Base-by-base conservation (phyloP, 148 eudicot species). In the Agrostemma githago region DNA sequence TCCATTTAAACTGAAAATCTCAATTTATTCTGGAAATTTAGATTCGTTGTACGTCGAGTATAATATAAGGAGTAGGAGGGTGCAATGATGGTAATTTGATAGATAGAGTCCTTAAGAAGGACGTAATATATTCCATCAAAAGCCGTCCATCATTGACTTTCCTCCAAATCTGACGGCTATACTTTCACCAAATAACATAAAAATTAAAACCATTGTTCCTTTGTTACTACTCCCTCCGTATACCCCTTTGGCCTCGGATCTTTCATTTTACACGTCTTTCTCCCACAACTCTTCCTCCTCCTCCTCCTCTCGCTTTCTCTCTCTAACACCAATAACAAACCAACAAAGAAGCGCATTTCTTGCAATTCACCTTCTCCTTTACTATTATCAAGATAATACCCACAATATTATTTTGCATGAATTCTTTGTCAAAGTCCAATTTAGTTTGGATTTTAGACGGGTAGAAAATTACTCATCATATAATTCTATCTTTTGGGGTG, bases 181-280 rank as follows among this genome's bases (percentile, higher is more conserved):
- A 37, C 51, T 37, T 59, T 39, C 67, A 72, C 72, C 78, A 74
- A 46, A 65, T n/a, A n/a, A n/a, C n/a, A n/a, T n/a, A 26, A 26
- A 26, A 26, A 26, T 26, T 26, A 26, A 26, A 69, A 39, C 60
- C 17, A 56, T 37, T 6, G 12, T 44, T 66, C 14, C 37, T 73
- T 44, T 21, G 34, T 1, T 58, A 20, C 14, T 51, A 51, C 56
- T 0, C 34, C 34, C 34, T 26, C 34, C 34, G 34, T 26, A 26
- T 26, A 26, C 34, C 34, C 34, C 34, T 42, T 75, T 70, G 51
- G 73, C 81, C 74, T 82, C 53, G 82, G 85, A 82, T 82, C 85
- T 79, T 74, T 62, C 79, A 78, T 57, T 51, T 51, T 62, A 74
- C 86, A 78, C 77, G 78, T 66, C 78, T 77, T 41, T 48, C 64